Conservation (phyloP, 495 filamentous ascomycete species). For the Eremomyces bilateralis region DNA sequence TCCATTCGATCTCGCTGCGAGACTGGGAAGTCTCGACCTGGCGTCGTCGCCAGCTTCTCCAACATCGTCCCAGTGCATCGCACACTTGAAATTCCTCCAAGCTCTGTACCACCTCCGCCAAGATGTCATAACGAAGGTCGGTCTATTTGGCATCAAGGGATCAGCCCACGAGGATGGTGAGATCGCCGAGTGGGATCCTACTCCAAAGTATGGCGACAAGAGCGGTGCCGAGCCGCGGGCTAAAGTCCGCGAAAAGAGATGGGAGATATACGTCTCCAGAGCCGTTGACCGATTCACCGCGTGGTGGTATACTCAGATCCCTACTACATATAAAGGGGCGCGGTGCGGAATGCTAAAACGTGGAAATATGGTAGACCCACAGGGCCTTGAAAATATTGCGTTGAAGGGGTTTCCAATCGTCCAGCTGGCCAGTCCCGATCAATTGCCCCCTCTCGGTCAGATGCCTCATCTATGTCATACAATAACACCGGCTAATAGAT, state of each 20-base stretch:
- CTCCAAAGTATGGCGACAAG: slow-evolving; percentile 11
- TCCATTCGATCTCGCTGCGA: neutral
- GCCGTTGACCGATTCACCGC: slow-evolving; percentile 51
- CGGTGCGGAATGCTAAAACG: neutral
- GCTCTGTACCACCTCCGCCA: slow-evolving; percentile 47
- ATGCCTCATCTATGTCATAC: slow-evolving; percentile 1
- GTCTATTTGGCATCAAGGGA: slow-evolving; percentile 40
- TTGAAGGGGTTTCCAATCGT: neutral
- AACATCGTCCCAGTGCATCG: slow-evolving; percentile 33
- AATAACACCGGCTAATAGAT: slow-evolving; percentile 2
- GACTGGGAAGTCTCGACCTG: neutral
- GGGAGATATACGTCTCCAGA: slow-evolving; percentile 51
- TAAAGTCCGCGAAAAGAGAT: slow-evolving; percentile 52
- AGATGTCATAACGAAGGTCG: slow-evolving; percentile 36
- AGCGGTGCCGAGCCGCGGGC: slow-evolving; percentile 19
- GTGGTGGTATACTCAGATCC: slow-evolving; percentile 37
- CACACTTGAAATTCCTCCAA: slow-evolving; percentile 57
- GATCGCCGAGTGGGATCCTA: no score
- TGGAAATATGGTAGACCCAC: slow-evolving; percentile 6
- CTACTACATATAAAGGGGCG: slow-evolving; percentile 1
- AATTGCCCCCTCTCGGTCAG: slow-evolving; percentile 16
- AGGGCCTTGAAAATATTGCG: neutral
- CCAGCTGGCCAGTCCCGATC: slow-evolving; percentile 1
- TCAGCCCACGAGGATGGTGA: no score
- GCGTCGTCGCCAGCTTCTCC: neutral